These are phyloP conservation scores for Elaeis oleifera DNA, from an alignment of 202 grass and related monocot genomes.

Conservation along the genomic window DNA sequence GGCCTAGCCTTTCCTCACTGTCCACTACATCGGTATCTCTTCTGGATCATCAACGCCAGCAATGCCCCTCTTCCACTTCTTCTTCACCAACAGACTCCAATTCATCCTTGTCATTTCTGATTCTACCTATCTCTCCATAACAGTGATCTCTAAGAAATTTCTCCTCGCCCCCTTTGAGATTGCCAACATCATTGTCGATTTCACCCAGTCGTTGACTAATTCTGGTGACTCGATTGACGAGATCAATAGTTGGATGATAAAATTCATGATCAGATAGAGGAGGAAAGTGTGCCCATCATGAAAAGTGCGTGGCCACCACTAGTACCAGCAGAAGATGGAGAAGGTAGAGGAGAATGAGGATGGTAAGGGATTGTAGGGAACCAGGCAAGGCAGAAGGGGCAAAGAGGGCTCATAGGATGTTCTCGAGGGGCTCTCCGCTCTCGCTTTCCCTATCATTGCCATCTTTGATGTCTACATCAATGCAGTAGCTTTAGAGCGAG, in stretches of 20 bases:
- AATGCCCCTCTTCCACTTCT: constrained; percentile 75
- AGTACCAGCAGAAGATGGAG: constrained; percentile 2
- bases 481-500: constrained; percentile 43
- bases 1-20: constrained; percentile 67
- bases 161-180: constrained; percentile 74
- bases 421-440: not conserved
- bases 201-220: constrained; percentile 11
- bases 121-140: constrained; percentile 52
- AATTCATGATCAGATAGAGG: constrained; percentile 28
- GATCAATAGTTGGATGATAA: constrained; percentile 39
- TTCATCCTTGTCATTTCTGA: constrained; percentile 70
- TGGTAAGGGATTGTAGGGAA: no score
- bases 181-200: constrained; percentile 67
- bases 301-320: not conserved
- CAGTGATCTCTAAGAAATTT: constrained; percentile 35
- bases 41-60: constrained; percentile 88
- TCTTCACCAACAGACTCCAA: constrained; percentile 40
- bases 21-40: constrained; percentile 55
- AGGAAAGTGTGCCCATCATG: constrained; percentile 19
- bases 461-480: not conserved
- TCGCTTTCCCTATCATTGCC: constrained; percentile 17
- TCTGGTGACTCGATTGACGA: constrained; percentile 53
- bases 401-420: constrained; percentile 18
- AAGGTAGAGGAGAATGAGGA: constrained; percentile 5
- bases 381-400: not conserved